Conservation (phyloP, 2,329 filamentous ascomycete genomes). For the Arthrinium puccinioides region DNA sequence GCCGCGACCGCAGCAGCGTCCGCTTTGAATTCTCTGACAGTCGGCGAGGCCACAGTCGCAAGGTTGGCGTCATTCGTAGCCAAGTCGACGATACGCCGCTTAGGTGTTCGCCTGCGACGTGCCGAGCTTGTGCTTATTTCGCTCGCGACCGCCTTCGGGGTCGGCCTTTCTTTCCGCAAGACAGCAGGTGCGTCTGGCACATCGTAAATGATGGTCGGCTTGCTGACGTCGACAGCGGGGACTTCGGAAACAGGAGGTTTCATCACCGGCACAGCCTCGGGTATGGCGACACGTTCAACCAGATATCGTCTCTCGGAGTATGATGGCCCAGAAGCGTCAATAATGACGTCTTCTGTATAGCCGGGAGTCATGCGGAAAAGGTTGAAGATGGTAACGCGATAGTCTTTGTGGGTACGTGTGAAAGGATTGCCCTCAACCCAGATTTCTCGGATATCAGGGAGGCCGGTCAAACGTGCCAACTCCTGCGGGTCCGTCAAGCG, state of each 20-base stretch:
- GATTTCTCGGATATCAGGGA: conserved; percentile 86
- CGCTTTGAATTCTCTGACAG: conserved; percentile 12
- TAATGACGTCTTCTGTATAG: conserved; percentile 82
- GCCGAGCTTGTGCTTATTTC: conserved; percentile 53
- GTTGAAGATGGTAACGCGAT: conserved; percentile 90
- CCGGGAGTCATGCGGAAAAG: conserved; percentile 86
- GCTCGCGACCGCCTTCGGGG: conserved; percentile 44
- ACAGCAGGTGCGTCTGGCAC: conserved; percentile 40
- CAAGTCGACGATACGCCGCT: conserved; percentile 58
- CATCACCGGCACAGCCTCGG: conserved; percentile 69
- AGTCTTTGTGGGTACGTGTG: conserved; percentile 75
- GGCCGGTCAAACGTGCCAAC: conserved; percentile 78
- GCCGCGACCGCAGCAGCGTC: conserved; percentile 11
- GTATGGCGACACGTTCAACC: conserved; percentile 71
- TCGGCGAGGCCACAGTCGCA: conserved; percentile 13
- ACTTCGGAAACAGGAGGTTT: conserved; percentile 60
- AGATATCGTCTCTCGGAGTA: conserved; percentile 81
- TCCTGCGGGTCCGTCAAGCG: conserved; percentile 85
- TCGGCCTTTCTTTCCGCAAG: conserved; percentile 51
- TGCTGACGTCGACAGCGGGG: conserved; percentile 58
- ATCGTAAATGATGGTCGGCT: conserved; percentile 53
- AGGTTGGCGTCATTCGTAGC: conserved; percentile 41
- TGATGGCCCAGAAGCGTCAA: conserved; percentile 77
- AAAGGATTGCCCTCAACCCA: conserved; percentile 93
- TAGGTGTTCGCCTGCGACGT: conserved; percentile 52